A percentile compares a stretch with the other conserved stretches of the same genome.
Evolutionary conservation across 1,284 basidiomycete species (phyloP).

Genomic region (Apiotrichum gamsii): DNA sequence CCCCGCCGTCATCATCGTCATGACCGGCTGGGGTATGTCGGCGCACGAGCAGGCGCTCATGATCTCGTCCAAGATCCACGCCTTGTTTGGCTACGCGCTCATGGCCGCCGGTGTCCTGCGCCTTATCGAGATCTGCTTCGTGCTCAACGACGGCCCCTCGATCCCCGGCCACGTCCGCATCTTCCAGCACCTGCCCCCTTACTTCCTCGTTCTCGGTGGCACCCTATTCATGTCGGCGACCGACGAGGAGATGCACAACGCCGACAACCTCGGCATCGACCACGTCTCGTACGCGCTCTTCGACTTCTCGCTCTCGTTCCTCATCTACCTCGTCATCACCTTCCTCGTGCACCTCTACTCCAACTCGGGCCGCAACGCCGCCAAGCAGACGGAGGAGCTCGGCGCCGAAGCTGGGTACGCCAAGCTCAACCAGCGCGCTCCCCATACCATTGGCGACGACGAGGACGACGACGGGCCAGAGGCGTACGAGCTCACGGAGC

Average conservation of each 20-base stretch:
- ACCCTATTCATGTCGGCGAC: slow-evolving; percentile 81
- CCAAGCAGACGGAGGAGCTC: background rate
- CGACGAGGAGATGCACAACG: slow-evolving; percentile 72
- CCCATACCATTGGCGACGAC: background rate
- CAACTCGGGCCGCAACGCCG: slow-evolving; percentile 58
- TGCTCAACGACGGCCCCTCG: slow-evolving; percentile 48
- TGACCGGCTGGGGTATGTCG: slow-evolving; percentile 94
- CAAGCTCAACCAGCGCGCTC: slow-evolving; percentile 16
- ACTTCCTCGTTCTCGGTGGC: slow-evolving; percentile 61
- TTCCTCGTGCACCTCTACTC: slow-evolving; percentile 57
- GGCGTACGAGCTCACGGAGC: slow-evolving; percentile 39
- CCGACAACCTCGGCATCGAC: slow-evolving; percentile 64
- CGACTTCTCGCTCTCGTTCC: slow-evolving; percentile 65
- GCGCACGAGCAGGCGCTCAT: slow-evolving; percentile 78
- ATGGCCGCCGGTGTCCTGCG: slow-evolving; percentile 78
- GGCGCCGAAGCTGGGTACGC: slow-evolving; percentile 27
- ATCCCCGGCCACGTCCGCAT: slow-evolving; percentile 49
- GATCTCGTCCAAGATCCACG: slow-evolving; percentile 81
- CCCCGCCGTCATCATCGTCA: slow-evolving; percentile 73
- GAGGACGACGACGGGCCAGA: slow-evolving; percentile 33
- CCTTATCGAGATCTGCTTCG: slow-evolving; percentile 80
- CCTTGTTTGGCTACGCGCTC: slow-evolving; percentile 74
- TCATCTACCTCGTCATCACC: slow-evolving; percentile 65
- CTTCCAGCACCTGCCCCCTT: slow-evolving; percentile 78
- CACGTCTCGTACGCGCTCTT: slow-evolving; percentile 70